Evolutionary conservation across 768 basidiomycete species (phyloP).

Genomic region (Lactarius indigo): DNA sequence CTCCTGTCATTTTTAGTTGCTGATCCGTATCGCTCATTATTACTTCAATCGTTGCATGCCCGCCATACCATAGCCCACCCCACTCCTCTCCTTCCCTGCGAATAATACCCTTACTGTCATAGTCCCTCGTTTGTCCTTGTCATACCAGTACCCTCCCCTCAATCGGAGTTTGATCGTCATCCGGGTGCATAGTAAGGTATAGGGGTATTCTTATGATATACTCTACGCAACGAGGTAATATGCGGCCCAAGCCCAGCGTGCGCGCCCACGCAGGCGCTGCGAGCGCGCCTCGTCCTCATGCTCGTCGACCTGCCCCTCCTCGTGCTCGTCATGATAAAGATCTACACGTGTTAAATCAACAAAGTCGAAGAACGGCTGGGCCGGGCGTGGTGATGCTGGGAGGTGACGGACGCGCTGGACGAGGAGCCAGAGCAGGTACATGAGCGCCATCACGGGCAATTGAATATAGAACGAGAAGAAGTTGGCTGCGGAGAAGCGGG

Average conservation of each 20-base stretch:
- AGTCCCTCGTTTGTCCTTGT: slow-evolving; percentile 10
- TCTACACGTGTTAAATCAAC: slow-evolving; percentile 63
- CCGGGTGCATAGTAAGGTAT: neutral
- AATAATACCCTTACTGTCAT: slow-evolving; percentile 3
- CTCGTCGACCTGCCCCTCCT: slow-evolving; percentile 39
- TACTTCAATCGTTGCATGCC: neutral
- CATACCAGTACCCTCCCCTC: neutral
- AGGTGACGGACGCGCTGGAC: slow-evolving; percentile 22
- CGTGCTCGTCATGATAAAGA: slow-evolving; percentile 55
- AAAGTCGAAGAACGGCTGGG: slow-evolving; percentile 46
- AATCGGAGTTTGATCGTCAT: slow-evolving; percentile 10
- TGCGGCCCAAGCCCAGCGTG: slow-evolving; percentile 46
- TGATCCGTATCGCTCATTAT: slow-evolving; percentile 14
- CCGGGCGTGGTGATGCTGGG: slow-evolving; percentile 1
- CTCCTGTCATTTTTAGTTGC: slow-evolving; percentile 8
- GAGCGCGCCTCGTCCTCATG: slow-evolving; percentile 40
- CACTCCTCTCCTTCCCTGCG: neutral
- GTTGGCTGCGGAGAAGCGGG: slow-evolving; percentile 57
- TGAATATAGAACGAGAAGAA: slow-evolving; percentile 82
- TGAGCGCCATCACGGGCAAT: slow-evolving; percentile 65
- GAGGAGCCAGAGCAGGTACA: slow-evolving; percentile 60
- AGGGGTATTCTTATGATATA: neutral
- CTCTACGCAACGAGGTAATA: slow-evolving; percentile 56
- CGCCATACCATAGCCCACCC: slow-evolving; percentile 4
- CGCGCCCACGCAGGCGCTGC: slow-evolving; percentile 28